These are phyloP conservation scores for Polyporus arcularius DNA, from an alignment of 768 basidiomycete species.

Conservation along the genomic window DNA sequence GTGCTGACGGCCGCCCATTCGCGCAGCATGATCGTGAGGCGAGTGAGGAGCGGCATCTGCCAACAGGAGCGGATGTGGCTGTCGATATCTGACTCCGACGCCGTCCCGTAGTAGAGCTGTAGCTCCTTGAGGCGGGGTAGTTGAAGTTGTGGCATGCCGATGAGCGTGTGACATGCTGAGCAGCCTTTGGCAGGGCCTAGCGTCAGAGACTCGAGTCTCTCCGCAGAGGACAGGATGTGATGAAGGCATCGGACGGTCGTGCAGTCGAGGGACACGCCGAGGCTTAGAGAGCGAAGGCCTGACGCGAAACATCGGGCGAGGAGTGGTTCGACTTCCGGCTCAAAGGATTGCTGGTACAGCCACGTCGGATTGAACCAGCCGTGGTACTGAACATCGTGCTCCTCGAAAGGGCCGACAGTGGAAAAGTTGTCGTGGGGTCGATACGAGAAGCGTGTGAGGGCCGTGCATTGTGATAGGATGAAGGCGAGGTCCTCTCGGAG, in stretches of 20 bases:
- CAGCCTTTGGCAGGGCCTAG: too few species aligned
- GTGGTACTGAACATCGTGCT: neutral
- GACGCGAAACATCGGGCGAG: too few species aligned
- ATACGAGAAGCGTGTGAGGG: slow-evolving; percentile 1
- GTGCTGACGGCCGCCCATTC: neutral
- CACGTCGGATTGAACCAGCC: neutral
- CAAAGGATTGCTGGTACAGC: neutral
- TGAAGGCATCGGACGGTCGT: too few species aligned
- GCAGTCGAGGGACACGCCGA: too few species aligned
- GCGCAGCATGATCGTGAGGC: slow-evolving; percentile 2
- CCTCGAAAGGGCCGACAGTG: neutral
- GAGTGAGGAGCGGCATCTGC: neutral
- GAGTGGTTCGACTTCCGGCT: too few species aligned
- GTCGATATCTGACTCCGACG: neutral
- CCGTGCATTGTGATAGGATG: neutral
- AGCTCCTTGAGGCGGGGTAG: neutral
- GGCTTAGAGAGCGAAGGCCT: too few species aligned
- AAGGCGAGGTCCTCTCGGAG: neutral
- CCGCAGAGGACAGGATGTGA: too few species aligned
- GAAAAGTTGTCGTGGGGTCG: neutral
- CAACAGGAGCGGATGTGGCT: neutral
- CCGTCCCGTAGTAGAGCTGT: neutral
- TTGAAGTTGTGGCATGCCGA: neutral
- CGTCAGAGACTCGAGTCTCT: too few species aligned
- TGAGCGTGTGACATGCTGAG: neutral